Evolutionary conservation across 2,329 filamentous ascomycete species (phyloP).

Genomic region (Ophiostoma australiae): DNA sequence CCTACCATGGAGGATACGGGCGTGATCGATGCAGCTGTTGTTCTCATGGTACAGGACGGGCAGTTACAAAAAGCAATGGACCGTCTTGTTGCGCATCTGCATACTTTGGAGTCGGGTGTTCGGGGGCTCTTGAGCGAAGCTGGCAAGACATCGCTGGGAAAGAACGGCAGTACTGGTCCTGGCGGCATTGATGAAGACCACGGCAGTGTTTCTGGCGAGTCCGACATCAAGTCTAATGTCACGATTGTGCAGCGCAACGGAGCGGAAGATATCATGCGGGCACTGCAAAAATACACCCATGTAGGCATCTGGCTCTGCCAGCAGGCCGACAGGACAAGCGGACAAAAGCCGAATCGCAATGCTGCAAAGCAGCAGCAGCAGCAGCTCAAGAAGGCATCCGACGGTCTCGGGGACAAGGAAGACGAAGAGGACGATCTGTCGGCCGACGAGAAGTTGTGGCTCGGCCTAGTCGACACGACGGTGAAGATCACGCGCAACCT

Average conservation of each 20-base stretch:
- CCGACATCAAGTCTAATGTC: slow-evolving; percentile 20
- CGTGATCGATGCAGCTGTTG: slow-evolving; percentile 86
- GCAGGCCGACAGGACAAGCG: slow-evolving; percentile 56
- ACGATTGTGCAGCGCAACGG: slow-evolving; percentile 43
- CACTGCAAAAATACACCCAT: slow-evolving; percentile 81
- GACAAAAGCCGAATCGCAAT: neutral
- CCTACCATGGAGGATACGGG: slow-evolving; percentile 85
- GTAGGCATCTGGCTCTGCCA: slow-evolving; percentile 96
- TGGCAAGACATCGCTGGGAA: neutral
- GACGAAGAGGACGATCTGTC: slow-evolving; percentile 44
- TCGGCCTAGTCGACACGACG: slow-evolving; percentile 55
- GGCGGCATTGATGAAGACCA: slow-evolving; percentile 11
- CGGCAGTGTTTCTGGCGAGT: slow-evolving; percentile 13
- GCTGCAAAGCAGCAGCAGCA: slow-evolving; percentile 4
- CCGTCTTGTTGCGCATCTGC: slow-evolving; percentile 74
- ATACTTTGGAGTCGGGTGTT: slow-evolving; percentile 72
- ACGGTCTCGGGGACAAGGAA: slow-evolving; percentile 45
- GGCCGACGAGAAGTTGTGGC: slow-evolving; percentile 54
- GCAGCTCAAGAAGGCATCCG: slow-evolving; percentile 31
- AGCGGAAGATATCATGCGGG: slow-evolving; percentile 67
- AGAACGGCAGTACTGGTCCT: neutral
- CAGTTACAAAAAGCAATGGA: slow-evolving; percentile 78
- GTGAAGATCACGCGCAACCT: slow-evolving; percentile 61
- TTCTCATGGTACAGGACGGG: slow-evolving; percentile 85
- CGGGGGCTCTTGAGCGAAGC: slow-evolving; percentile 58